Conservation (phyloP, 2,329 filamentous ascomycete species). For the Colletotrichum godetiae region DNA sequence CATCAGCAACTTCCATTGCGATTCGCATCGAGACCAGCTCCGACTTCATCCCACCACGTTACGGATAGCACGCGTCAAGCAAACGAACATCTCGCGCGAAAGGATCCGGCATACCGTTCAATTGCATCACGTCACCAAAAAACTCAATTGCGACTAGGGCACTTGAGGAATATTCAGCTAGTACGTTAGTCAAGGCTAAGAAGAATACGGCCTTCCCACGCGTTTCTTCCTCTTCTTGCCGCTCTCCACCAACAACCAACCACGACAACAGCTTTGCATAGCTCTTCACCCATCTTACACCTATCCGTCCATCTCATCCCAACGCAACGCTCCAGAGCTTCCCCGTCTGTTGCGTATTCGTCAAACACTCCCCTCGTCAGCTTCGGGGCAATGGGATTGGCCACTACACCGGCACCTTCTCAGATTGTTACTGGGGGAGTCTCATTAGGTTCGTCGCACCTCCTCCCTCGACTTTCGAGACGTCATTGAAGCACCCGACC, state of each 20-base stretch:
- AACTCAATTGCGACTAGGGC: slow-evolving; percentile 1
- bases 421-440: slow-evolving; percentile 28
- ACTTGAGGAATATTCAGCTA: neutral
- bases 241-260: neutral
- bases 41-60: neutral
- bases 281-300: neutral
- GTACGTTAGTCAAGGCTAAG: neutral
- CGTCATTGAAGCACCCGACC: neutral
- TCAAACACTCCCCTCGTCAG: neutral
- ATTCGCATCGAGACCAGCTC: neutral
- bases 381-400: slow-evolving; percentile 37
- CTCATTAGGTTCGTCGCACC: slow-evolving; percentile 32
- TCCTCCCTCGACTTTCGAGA: neutral
- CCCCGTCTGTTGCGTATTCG: slow-evolving; percentile 14
- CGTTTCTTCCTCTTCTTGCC: neutral
- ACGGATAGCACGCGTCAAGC: neutral
- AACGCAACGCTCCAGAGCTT: slow-evolving; percentile 15
- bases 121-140: neutral
- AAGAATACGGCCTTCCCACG: neutral
- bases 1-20: neutral
- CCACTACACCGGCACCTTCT: slow-evolving; percentile 24
- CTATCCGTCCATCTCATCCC: neutral
- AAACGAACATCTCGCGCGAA: neutral
- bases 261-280: neutral
- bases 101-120: neutral